phyloP scores from a whole-genome alignment of 176 grass and related monocot genomes.

The Secale cereale region DNA sequence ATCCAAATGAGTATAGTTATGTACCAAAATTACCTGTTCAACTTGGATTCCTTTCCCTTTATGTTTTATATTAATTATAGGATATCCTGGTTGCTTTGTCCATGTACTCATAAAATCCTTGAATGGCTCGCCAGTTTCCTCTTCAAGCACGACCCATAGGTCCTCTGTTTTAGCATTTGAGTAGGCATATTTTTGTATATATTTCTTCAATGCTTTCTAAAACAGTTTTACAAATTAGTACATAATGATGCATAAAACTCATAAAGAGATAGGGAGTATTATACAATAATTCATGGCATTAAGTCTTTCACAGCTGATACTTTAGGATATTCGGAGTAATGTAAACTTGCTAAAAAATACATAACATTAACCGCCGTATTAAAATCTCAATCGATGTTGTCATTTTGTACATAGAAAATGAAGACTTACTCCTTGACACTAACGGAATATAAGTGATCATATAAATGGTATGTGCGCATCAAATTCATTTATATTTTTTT shows the following conservation, averaged over 20 bases:
- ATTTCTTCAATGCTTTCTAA: conserved; percentile 66
- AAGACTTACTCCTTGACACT: not conserved
- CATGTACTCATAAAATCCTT: conserved; percentile 65
- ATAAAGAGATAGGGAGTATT: not conserved
- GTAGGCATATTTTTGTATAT: conserved; percentile 69
- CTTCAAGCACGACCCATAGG: conserved; percentile 81
- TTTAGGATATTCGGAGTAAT: not conserved
- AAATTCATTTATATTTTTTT: not conserved
- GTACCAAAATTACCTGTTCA: conserved; percentile 48
- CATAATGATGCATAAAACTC: not conserved
- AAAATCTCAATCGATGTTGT: not conserved
- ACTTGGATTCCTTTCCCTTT: conserved; percentile 47
- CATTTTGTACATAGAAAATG: not conserved
- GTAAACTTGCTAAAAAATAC: not conserved
- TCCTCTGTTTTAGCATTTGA: conserved; percentile 90
- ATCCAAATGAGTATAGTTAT: too few species aligned
- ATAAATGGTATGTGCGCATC: not conserved
- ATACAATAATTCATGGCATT: not conserved
- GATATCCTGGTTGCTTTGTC: conserved; percentile 90
- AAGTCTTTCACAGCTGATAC: not conserved
- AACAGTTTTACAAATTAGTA: not conserved
- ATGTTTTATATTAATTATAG: conserved; percentile 51
- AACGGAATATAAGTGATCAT: not conserved
- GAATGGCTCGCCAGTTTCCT: conserved; percentile 65
- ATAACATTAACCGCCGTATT: not conserved